Conservation (phyloP, 805 yeast species). For the Metschnikowia henanensis region DNA sequence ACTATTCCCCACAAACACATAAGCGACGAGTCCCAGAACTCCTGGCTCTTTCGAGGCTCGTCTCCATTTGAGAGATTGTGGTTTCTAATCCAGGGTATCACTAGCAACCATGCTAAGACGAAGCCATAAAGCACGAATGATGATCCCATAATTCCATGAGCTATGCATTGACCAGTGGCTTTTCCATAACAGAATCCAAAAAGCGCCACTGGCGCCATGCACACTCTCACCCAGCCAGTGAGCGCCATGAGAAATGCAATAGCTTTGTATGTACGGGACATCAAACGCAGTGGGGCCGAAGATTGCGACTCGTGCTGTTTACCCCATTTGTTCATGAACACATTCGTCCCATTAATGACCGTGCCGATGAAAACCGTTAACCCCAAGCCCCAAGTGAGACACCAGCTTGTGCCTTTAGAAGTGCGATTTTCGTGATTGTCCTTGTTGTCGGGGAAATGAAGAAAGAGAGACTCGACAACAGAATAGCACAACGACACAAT, state of each 20-base stretch:
- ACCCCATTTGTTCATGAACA: constrained; percentile 31
- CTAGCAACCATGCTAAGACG: constrained; percentile 61
- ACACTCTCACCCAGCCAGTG: constrained; percentile 76
- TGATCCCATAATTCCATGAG: constrained; percentile 96
- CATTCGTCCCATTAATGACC: constrained; percentile 51
- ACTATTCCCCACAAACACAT: constrained; percentile 92
- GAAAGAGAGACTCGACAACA: constrained; percentile 53
- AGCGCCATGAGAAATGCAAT: constrained; percentile 48
- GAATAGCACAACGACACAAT: constrained; percentile 38
- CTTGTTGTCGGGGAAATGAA: constrained; percentile 60
- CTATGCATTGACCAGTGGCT: constrained; percentile 93
- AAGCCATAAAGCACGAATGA: constrained; percentile 83
- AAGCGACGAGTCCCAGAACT: constrained; percentile 75
- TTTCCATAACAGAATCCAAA: constrained; percentile 83
- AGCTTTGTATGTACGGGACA: constrained; percentile 34
- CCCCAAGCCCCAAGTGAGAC: constrained; percentile 48
- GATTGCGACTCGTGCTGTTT: constrained; percentile 4
- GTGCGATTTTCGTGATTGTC: constrained; percentile 67
- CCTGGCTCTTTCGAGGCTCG: constrained; percentile 56
- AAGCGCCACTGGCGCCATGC: constrained; percentile 80
- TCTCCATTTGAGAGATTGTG: constrained; percentile 27
- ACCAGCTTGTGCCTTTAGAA: constrained; percentile 69
- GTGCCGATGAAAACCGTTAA: constrained; percentile 54
- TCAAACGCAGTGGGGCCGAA: constrained; percentile 11
- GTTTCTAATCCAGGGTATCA: constrained; percentile 72